phyloP scores from a whole-genome alignment of 2,329 filamentous ascomycete species.

The Fusarium sp. region DNA sequence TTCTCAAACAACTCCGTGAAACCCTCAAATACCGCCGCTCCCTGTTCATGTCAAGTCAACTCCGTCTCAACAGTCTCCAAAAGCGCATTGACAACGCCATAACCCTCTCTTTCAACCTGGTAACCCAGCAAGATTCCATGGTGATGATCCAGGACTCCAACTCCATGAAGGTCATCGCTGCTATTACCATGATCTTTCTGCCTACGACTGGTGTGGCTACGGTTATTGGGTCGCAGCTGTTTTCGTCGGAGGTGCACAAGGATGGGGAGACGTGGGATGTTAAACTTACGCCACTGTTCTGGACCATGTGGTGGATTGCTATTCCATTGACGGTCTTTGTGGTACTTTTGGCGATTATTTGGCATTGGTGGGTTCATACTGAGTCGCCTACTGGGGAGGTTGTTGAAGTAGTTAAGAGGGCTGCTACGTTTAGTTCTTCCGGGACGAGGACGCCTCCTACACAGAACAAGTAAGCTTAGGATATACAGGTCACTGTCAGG shows the following conservation, averaged over 20 bases:
- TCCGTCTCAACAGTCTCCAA: conserved; percentile 50
- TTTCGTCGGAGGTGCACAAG: conserved; percentile 35
- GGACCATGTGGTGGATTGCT: conserved; percentile 47
- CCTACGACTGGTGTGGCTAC: conserved; percentile 52
- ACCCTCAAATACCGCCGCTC: conserved; percentile 48
- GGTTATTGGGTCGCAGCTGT: conserved; percentile 46
- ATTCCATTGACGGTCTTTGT: conserved; percentile 46
- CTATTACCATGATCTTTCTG: conserved; percentile 53
- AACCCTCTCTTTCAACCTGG: conserved; percentile 51
- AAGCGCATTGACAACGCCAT: conserved; percentile 51
- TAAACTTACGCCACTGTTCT: conserved; percentile 44
- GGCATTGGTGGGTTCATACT: conserved; percentile 47
- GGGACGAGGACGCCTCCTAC: conserved; percentile 19
- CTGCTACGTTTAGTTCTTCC: conserved; percentile 35
- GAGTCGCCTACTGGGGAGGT: conserved; percentile 39
- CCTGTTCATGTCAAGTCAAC: conserved; percentile 51
- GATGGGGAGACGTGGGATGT: conserved; percentile 41
- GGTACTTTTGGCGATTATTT: conserved; percentile 40
- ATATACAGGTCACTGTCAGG: neutral
- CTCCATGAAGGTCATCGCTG: conserved; percentile 53
- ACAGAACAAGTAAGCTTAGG: neutral
- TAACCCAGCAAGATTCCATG: conserved; percentile 52
- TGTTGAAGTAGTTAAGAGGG: conserved; percentile 36
- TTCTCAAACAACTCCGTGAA: conserved; percentile 45
- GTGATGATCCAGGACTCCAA: conserved; percentile 50